Base-by-base conservation (phyloP, 2,329 filamentous ascomycete genomes). In the Boeremia exigua region DNA sequence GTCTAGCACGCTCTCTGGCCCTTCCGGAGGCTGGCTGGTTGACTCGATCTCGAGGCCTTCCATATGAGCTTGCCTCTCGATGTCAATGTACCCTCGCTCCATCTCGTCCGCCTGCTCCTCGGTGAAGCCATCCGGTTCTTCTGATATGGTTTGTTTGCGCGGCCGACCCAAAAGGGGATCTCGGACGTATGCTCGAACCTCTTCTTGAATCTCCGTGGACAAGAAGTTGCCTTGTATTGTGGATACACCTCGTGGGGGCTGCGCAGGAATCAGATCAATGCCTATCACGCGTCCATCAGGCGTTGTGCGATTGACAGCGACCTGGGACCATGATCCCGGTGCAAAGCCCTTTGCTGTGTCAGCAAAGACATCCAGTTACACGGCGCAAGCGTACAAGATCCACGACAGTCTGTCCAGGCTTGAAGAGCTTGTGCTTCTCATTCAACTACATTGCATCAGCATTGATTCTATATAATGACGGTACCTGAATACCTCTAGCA, bases 211-310 rank as follows among this genome's bases (percentile, higher is more conserved):
- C 2, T 78, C 77, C 0, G 86, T 83, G 6, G 88, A 89, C 36
- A 98, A 80, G 63, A 99, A 98, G 73, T 99, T 91, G 43, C 96
- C 95, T 76, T 99, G 95, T 54, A 99, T 92, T 2, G 92, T 92
- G 27, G 91, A 93, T n/a, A 96, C 92, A 19, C 95, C 95, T 68
- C 85, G 87, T 0, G 95, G 95, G 5, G 96, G 94, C 72, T 94
- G 89, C 0, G 92, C 91, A 4, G 95, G 95, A 62, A 99, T 92
- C 47, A 99, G 84, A 74, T 99, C 95, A 68, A 99, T 94, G 10
- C 95, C 96, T 27, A 99, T 81, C 11, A 99, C 88, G 38, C 89
- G 86, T 8, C 93, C 92, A 40, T 84, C 78, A 0, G 93, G 93
- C 58, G 84, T 82, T 4, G 91, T 96, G 48, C 87, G 84, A 58